Percentiles rank a stretch among this genome's conserved stretches.
Evolutionary conservation across 2,329 filamentous ascomycete genomes (phyloP).

Genomic region (Ophiostoma quercus): DNA sequence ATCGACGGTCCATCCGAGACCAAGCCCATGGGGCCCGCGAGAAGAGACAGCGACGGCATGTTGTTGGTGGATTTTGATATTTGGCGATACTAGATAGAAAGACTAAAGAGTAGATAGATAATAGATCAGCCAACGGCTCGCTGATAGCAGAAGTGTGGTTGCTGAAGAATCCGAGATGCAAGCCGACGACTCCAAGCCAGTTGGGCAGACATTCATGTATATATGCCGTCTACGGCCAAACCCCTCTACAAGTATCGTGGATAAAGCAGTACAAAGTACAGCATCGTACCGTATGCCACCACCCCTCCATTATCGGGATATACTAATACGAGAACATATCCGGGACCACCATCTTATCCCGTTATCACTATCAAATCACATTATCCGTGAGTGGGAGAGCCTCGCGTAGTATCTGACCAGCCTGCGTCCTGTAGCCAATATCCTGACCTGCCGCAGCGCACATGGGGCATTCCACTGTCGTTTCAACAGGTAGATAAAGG

Average conservation of each 20-base stretch:
- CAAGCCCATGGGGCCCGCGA: constrained; percentile 17
- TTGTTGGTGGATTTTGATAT: not conserved
- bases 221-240: not conserved
- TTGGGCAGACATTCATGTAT: not conserved
- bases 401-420: not conserved
- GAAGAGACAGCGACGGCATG: constrained; percentile 17
- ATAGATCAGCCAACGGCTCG: not conserved
- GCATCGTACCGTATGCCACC: not conserved
- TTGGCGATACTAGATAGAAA: not conserved
- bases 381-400: not conserved
- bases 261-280: not conserved
- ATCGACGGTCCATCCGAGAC: not conserved
- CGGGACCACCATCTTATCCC: not conserved
- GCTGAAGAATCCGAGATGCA: not conserved
- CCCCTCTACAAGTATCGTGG: not conserved
- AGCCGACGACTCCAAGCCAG: not conserved
- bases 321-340: not conserved
- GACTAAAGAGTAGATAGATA: not conserved
- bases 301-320: not conserved
- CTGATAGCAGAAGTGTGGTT: not conserved
- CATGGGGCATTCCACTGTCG: not conserved
- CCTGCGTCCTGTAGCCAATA: not conserved
- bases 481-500: not conserved
- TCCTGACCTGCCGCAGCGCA: not conserved
- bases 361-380: not conserved